phyloP scores from a whole-genome alignment of 1,284 basidiomycete genomes.

The Anthracocystis setariae region DNA sequence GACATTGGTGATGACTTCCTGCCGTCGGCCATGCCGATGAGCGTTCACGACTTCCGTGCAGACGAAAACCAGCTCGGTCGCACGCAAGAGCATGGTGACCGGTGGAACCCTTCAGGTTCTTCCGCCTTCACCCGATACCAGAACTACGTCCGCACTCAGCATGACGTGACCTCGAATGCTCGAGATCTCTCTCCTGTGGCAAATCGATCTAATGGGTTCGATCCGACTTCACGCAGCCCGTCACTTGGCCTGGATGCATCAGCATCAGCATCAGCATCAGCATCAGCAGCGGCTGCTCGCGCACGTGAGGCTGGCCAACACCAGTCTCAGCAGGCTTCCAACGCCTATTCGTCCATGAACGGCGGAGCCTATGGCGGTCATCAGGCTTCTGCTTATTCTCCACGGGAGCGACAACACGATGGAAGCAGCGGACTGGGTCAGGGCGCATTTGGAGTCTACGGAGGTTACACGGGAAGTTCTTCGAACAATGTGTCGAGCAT shows the following conservation, averaged over 20 bases:
- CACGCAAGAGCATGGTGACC: slow-evolving; percentile 13
- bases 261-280: too few relatives aligned
- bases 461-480: slow-evolving; percentile 26
- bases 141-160: slow-evolving; percentile 25
- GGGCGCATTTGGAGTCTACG: slow-evolving; percentile 35
- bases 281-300: slow-evolving; percentile 15
- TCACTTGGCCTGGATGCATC: slow-evolving; percentile 34
- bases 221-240: slow-evolving; percentile 45
- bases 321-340: slow-evolving; percentile 34
- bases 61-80: slow-evolving; percentile 23
- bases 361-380: slow-evolving; percentile 26
- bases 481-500: slow-evolving; percentile 21
- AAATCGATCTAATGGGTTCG: slow-evolving; percentile 35
- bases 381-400: slow-evolving; percentile 27
- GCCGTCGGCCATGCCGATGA: slow-evolving; percentile 52
- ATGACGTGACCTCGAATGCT: slow-evolving; percentile 19
- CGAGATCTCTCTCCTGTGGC: slow-evolving; percentile 37
- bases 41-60: slow-evolving; percentile 51
- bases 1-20: slow-evolving; percentile 59
- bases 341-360: slow-evolving; percentile 25
- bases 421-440: slow-evolving; percentile 18
- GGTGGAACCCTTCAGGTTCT: slow-evolving; percentile 17
- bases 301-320: slow-evolving; percentile 36
- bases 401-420: slow-evolving; percentile 44
- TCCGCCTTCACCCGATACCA: slow-evolving; percentile 36